Percentiles rank a stretch among this genome's conserved stretches.
Conservation (phyloP, 2,329 filamentous ascomycete genomes). For the Claviceps quebecensis region DNA sequence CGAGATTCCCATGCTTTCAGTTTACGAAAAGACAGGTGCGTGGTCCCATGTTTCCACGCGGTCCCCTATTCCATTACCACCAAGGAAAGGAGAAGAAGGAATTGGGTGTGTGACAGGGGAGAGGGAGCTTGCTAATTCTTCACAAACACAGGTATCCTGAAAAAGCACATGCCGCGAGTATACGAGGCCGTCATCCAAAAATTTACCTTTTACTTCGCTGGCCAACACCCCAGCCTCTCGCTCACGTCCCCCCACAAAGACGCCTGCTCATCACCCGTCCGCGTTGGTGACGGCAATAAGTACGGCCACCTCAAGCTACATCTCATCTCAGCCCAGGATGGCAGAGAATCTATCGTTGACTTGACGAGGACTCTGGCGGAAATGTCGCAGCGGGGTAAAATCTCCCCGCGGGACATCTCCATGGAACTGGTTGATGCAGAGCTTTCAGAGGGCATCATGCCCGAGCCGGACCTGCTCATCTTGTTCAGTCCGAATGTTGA, state of each 20-base stretch:
- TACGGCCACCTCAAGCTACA: conserved; percentile 44
- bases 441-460: conserved; percentile 63
- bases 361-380: conserved; percentile 86
- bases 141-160: conserved; percentile 56
- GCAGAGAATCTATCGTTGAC: conserved; percentile 86
- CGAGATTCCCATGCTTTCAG: conserved; percentile 72
- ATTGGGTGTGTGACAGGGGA: not conserved
- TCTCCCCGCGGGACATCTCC: conserved; percentile 69
- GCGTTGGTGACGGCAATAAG: conserved; percentile 17
- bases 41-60: not conserved
- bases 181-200: conserved; percentile 69
- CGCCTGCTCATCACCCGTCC: conserved; percentile 15
- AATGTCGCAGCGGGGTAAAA: conserved; percentile 84
- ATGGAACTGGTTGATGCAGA: conserved; percentile 81
- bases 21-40: conserved; percentile 85
- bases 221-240: conserved; percentile 56
- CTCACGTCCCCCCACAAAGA: conserved; percentile 31
- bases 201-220: conserved; percentile 76
- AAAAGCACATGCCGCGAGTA: conserved; percentile 74
- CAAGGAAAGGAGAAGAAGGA: not conserved
- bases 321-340: conserved; percentile 76
- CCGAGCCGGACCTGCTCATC: conserved; percentile 79
- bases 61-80: not conserved
- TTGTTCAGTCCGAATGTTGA: conserved; percentile 75
- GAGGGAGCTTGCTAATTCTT: not conserved